These are phyloP conservation scores for Yamadazyma dushanensis DNA, from an alignment of 1,139 yeast genomes.

Conservation along the genomic window DNA sequence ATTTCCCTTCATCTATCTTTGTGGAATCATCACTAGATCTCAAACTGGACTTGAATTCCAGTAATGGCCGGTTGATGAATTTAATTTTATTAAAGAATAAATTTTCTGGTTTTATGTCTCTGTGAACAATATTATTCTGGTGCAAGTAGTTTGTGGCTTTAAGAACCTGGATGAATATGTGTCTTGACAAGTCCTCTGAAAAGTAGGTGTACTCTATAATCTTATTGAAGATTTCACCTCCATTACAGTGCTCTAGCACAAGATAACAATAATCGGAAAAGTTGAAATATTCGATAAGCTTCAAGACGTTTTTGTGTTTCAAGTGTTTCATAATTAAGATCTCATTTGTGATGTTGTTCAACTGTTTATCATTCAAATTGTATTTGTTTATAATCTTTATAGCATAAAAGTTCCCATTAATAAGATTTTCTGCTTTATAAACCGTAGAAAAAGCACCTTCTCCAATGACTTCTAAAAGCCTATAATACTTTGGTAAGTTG, in stretches of 20 bases:
- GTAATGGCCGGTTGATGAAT: slow-evolving; percentile 43
- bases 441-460: slow-evolving; percentile 94
- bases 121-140: slow-evolving; percentile 83
- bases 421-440: slow-evolving; percentile 55
- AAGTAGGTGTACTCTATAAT: slow-evolving; percentile 90
- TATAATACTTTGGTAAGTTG: slow-evolving; percentile 26
- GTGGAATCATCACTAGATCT: slow-evolving; percentile 75
- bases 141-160: slow-evolving; percentile 82
- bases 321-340: slow-evolving; percentile 79
- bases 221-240: slow-evolving; percentile 94
- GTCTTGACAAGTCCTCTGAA: slow-evolving; percentile 80
- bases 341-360: slow-evolving; percentile 72
- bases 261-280: slow-evolving; percentile 66
- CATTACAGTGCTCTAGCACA: slow-evolving; percentile 80
- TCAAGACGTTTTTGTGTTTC: slow-evolving; percentile 70
- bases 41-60: slow-evolving; percentile 40
- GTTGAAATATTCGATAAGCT: slow-evolving; percentile 63
- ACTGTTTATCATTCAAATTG: slow-evolving; percentile 50
- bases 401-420: slow-evolving; percentile 60
- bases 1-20: slow-evolving; percentile 86
- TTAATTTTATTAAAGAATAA: slow-evolving; percentile 59
- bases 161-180: slow-evolving; percentile 82
- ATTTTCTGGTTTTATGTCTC: slow-evolving; percentile 96
- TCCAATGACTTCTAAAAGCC: slow-evolving; percentile 43
- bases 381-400: slow-evolving; percentile 79